Evolutionary conservation across 2,329 filamentous ascomycete species (phyloP), one percentile per base, ranked within the genome.

Genomic region (Aureobasidium mangrovei): DNA sequence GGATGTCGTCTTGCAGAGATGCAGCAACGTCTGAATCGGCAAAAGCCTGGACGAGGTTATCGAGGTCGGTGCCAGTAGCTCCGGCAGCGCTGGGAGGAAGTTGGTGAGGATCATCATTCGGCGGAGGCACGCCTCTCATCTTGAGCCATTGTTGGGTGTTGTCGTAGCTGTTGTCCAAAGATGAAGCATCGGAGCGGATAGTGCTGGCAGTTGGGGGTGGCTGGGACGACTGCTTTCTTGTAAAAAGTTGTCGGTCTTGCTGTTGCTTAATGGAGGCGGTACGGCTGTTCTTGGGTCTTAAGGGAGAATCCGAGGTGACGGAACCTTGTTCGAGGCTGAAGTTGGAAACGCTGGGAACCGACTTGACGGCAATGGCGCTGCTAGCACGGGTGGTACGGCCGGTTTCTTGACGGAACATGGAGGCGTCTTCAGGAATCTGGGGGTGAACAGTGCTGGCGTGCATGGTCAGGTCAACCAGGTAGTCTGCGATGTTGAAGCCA

Each of bases 401-500:
- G 12, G 79, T 80, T 54, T 84, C 81, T 33, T 56, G 53, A 10
- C 84, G 79, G 54, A 82, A 78, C 2, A 59, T 52, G 5, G 55
- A 56, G 24, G 76, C 79, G 42, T 79, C 73, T 46, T 83, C 80
- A 31, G 82, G 77, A 2, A 76, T 70, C 8, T 77, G 72, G 1
- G 77, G 75, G 36, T 71, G 73, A 10, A 77, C 74, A 51, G 78
- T 76, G 56, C 87, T 82, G 27, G 90, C 91, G 67, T 98, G 93
- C 91, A 98, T 97, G 0, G 93, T 97, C 39, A 98, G 77, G 67
- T 98, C 93, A 31, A 98, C 91, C 4, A 98, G 80, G 65, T 96
- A 98, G 68, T 98, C 93, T 3, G 93, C 93, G 69, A 98, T 97
- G 65, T 98, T 98, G 79, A 97, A 98, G 2, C 94, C 94, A 27